Conservation (phyloP, 2,329 filamentous ascomycete species). For the Geosmithia flava region DNA sequence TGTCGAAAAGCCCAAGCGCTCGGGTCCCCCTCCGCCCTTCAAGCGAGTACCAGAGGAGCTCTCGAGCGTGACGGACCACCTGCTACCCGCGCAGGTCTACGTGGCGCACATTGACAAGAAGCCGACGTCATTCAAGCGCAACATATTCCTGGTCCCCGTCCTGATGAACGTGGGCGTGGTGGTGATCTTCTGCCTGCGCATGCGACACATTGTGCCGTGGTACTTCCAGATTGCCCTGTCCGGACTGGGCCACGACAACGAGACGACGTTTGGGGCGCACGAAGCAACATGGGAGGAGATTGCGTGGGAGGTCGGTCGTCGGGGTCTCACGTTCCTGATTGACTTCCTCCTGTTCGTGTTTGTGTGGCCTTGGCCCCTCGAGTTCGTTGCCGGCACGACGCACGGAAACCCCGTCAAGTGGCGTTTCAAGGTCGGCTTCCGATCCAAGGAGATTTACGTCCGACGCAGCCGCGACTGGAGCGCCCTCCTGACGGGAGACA, state of each 20-base stretch:
- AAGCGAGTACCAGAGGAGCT: conserved; percentile 50
- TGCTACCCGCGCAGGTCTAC: conserved; percentile 64
- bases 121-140: conserved; percentile 59
- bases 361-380: conserved; percentile 61
- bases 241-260: conserved; percentile 52
- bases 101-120: conserved; percentile 71
- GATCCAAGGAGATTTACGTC: conserved; percentile 69
- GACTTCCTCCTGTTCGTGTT: conserved; percentile 61
- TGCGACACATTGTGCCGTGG: conserved; percentile 55
- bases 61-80: conserved; percentile 49
- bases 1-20: conserved; percentile 3
- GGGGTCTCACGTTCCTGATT: conserved; percentile 55
- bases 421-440: conserved; percentile 65
- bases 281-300: conserved; percentile 45
- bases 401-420: conserved; percentile 55
- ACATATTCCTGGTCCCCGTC: conserved; percentile 71
- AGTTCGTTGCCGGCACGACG: conserved; percentile 51
- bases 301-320: conserved; percentile 39
- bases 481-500: conserved; percentile 38
- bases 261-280: conserved; percentile 50
- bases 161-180: conserved; percentile 61
- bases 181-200: conserved; percentile 52
- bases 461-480: conserved; percentile 68
- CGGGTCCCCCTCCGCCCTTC: conserved; percentile 53
- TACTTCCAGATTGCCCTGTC: conserved; percentile 59